Percentiles rank a stretch among this genome's conserved stretches.
phyloP scores from a whole-genome alignment of 352 stramenopile species.

The Plasmopara muralis region DNA sequence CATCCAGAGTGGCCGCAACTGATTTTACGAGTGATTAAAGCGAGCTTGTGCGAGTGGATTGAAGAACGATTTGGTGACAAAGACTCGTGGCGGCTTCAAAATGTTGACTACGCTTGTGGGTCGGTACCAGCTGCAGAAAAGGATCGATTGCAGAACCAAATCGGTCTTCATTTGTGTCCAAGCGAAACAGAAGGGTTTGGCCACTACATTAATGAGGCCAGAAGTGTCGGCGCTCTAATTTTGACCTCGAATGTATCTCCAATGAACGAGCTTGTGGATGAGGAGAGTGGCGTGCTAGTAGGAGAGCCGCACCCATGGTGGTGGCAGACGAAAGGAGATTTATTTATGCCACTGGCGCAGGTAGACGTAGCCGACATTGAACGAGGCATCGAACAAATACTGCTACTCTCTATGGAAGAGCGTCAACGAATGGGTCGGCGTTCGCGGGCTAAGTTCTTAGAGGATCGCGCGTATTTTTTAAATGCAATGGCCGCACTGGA shows the following conservation, averaged over 20 bases:
- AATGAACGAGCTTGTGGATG: constrained; percentile 83
- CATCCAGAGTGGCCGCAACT: constrained; percentile 73
- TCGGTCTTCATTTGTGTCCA: constrained; percentile 69
- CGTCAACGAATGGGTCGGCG: constrained; percentile 65
- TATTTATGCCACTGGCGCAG: constrained; percentile 75
- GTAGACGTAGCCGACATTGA: constrained; percentile 63
- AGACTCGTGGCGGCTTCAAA: constrained; percentile 46
- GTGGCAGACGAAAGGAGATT: constrained; percentile 78
- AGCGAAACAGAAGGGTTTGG: constrained; percentile 76
- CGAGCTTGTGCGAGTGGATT: constrained; percentile 60
- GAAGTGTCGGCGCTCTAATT: constrained; percentile 62
- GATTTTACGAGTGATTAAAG: constrained; percentile 61
- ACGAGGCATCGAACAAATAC: constrained; percentile 53
- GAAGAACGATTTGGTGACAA: constrained; percentile 42
- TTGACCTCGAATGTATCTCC: constrained; percentile 71
- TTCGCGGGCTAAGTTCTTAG: constrained; percentile 61
- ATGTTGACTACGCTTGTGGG: constrained; percentile 74
- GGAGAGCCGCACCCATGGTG: constrained; percentile 50
- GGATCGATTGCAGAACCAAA: constrained; percentile 61
- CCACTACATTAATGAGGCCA: constrained; percentile 83
- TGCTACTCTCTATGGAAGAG: constrained; percentile 66
- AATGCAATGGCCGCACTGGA: constrained; percentile 77
- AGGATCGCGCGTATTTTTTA: constrained; percentile 73
- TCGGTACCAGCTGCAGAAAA: constrained; percentile 48
- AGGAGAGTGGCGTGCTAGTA: constrained; percentile 61